phyloP scores from a whole-genome alignment of 768 basidiomycete species.

The Suillus discolor region DNA sequence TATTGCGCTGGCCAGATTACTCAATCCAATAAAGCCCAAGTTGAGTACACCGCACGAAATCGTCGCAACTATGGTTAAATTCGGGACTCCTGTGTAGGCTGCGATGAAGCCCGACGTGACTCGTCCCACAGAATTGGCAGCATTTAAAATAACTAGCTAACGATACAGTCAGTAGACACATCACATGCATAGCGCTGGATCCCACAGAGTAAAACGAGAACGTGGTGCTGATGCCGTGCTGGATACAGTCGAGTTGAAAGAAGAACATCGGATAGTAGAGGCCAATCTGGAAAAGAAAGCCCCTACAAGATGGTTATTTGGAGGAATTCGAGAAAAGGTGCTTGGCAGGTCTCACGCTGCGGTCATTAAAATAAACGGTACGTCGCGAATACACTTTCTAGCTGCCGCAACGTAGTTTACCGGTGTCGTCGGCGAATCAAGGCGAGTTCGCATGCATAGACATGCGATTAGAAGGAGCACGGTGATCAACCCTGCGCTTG shows the following conservation, averaged over 20 bases:
- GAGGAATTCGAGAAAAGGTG: neutral
- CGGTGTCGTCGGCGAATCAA: constrained; percentile 32
- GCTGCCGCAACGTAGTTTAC: constrained; percentile 20
- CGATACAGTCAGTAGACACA: neutral
- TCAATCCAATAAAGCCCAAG: constrained; percentile 46
- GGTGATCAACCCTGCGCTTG: constrained; percentile 46
- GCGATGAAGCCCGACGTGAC: constrained; percentile 47
- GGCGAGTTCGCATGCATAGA: constrained; percentile 39
- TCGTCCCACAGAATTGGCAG: constrained; percentile 51
- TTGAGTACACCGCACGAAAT: constrained; percentile 37
- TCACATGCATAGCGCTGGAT: neutral
- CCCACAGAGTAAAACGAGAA: constrained; percentile 60
- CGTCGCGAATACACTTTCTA: constrained; percentile 18
- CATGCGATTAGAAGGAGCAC: constrained; percentile 37
- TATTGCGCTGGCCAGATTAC: constrained; percentile 35
- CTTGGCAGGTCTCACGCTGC: constrained; percentile 20
- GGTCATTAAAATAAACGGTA: constrained; percentile 21
- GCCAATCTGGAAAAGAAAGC: constrained; percentile 34
- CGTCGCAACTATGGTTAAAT: constrained; percentile 40
- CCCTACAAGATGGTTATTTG: constrained; percentile 11
- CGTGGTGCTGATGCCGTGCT: constrained; percentile 45
- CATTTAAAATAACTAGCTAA: constrained; percentile 58
- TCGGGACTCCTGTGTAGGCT: constrained; percentile 45
- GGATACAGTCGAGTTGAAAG: constrained; percentile 53
- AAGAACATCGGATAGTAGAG: constrained; percentile 58